Base-by-base conservation (phyloP, 2,329 filamentous ascomycete genomes). In the Sclerotinia minor region DNA sequence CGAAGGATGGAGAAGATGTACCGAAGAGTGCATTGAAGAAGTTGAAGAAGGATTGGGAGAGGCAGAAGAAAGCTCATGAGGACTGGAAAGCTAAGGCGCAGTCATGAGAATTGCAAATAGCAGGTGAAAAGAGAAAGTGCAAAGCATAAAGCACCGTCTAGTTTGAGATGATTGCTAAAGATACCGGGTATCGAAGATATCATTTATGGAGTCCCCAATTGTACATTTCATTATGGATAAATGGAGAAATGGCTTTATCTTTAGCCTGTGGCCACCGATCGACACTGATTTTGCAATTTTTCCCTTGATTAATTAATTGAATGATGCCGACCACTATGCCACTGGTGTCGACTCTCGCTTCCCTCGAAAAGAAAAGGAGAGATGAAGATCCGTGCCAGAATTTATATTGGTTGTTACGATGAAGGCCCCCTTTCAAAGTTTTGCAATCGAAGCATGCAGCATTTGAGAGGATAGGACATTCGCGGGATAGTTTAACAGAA, bases 11-110 rank as follows among this genome's bases (percentile, higher is more conserved):
- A 0, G 88, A 87, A 69, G 92, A 96, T 73, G 83, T 97, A 49
- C 85, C 91, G 5, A 97, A 97, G 83, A 90, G 85, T 69, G 86
- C 88, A 76, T 76, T 81, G 63, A 97, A 97, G 84, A 94, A 92
- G 81, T 79, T 97, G 73, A 89, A 84, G 80, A 97, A 97, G 83
- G 89, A 92, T 67, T 96, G 92, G 92, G 91, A 96, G 74, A 88
- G 84, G 77, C 94, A 97, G 81, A 95, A 93, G 83, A 96, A 94
- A 84, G 78, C 86, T 68, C 89, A 94, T 77, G 89, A 94, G 71
- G 87, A 89, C 70, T 90, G 72, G 72, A 75, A 75, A 60, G 69
- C 68, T 6, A 65, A 68, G 66, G 41, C 52, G 44, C 50, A 65
- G 52, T 52, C 41, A 41, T 65, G 66, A 67, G 35, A 19, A 45